Base-by-base conservation (phyloP, 139 green algal species). In the Penium margaritaceum region DNA sequence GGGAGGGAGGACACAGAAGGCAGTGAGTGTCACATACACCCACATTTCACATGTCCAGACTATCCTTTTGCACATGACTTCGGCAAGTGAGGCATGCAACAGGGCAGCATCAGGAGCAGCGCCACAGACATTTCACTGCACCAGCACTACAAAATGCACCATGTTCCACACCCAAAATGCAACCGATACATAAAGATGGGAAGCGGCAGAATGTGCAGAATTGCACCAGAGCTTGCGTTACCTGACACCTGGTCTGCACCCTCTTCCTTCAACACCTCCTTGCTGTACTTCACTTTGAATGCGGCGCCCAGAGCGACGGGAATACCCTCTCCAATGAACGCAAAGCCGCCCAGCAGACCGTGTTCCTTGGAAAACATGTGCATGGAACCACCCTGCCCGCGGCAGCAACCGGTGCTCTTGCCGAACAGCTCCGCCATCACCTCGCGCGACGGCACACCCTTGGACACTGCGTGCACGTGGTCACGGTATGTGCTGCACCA, bases 361-460 rank as follows among this genome's bases (percentile, higher is more conserved):
- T 91, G 70, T 84, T 96, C 90, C 32, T 80, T 67, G 67, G 84
- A 90, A 84, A 98, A 98, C 86, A 98, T 95, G 86, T 98, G 93
- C 93, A 98, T 98, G 63, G 89, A 96, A 62, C 93, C 93, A 33
- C 93, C 93, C 83, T 96, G 91, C 47, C 92, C 92, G 29, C 91
- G 83, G 88, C 92, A 97, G 75, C 89, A 88, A 51, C 93, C 93
- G 0, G 93, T 97, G 78, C 91, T 90, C 89, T 98, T 98, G 82
- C 93, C 93, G 84, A 97, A 98, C 76, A 98, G 88, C 88, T 98
- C 93, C 1, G 93, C 88, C 93, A 98, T 98, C 43, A 98, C 73
- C 67, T 91, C 80, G 70, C 84, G 82, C 0, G 89, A 78, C 2
- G 87, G 64, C 29, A 96, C 91, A 65, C 87, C 87, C 84, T 97